Percentiles rank a stretch among this genome's conserved stretches.
Evolutionary conservation across 345 rosid species (phyloP).

Genomic region (Erodium maritimum): DNA sequence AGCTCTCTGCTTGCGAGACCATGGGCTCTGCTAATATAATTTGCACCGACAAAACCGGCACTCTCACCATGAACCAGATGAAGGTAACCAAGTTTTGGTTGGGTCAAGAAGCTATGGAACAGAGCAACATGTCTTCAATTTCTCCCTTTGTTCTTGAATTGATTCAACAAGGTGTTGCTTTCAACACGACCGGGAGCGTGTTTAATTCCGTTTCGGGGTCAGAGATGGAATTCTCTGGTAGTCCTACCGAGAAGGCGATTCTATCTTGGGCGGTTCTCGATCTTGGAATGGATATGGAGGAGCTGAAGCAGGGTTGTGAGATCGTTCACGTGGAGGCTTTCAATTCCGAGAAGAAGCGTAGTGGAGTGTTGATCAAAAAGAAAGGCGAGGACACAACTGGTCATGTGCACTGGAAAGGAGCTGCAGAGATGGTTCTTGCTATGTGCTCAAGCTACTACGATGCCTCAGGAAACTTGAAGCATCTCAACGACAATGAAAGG

Average conservation of each 20-base stretch:
- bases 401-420: too few relatives aligned
- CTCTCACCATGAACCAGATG: constrained; percentile 62
- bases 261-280: constrained; percentile 79
- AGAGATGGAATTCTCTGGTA: constrained; percentile 38
- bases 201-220: constrained; percentile 23
- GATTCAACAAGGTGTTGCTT: constrained; percentile 43
- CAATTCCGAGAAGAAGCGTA: constrained; percentile 10
- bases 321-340: constrained; percentile 54
- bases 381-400: too few relatives aligned
- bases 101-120: constrained; percentile 28
- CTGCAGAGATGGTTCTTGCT: too few relatives aligned
- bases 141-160: constrained; percentile 28
- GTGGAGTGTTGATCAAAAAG: too few relatives aligned
- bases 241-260: constrained; percentile 70
- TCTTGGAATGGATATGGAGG: constrained; percentile 36
- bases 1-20: too few relatives aligned
- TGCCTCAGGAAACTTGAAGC: neutral
- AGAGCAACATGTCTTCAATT: constrained; percentile 10
- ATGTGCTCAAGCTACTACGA: too few relatives aligned
- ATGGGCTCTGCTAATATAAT: constrained; percentile 74
- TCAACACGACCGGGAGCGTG: constrained; percentile 56
- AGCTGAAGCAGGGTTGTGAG: constrained; percentile 16
- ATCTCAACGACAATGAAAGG: constrained; percentile 22
- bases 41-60: constrained; percentile 73
- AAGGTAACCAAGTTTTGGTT: constrained; percentile 50